Base-by-base conservation (phyloP, 768 basidiomycete species). In the Gloeopeniophorella convolvens region DNA sequence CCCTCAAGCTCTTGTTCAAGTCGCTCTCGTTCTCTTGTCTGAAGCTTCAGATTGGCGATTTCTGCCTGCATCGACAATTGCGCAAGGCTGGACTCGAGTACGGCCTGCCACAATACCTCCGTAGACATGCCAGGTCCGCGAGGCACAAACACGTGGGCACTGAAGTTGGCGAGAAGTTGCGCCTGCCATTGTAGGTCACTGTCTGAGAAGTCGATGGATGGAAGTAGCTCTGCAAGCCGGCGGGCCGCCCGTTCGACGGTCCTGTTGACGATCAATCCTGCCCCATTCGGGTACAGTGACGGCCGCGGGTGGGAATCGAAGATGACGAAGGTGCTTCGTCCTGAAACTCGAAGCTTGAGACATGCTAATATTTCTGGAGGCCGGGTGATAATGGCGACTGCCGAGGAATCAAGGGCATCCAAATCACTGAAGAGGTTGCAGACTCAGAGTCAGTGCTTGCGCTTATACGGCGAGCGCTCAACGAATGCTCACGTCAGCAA, bases 261-360 rank as follows among this genome's bases (percentile, higher is more conserved):
- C 1, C 70, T 65, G 57, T 70, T 76, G 53, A 84, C 65, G 31
- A 77, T 73, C 44, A 83, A 72, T 0, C 78, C 83, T 2, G 82
- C 75, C 5, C 85, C 84, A 26, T 71, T 53, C 0, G 82, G 78
- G 56, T 83, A 75, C 16, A 69, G 71, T 6, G 58, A 47, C 0
- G 78, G 72, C 10, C 84, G 72, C 5, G 80, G 73, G 59, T 85
- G 83, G 3, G 83, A 82, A 64, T 85, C 83, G 51, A 85, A 85
- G 35, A 85, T 65, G 37, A 78, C 70, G 56, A 78, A 84, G 13
- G 78, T 62, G 20, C 65, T 61, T n/a, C 45, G 32, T 2, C 42
- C 27, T 5, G 45, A 30, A 15, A 44, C 58, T 28, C 54, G 45
- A 32, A 71, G 57, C 51, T 66, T 70, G 52, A 82, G 59, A 59